Evolutionary conservation across 2,329 filamentous ascomycete genomes (phyloP).

Genomic region (Ophiocordyceps camponoti-floridani): DNA sequence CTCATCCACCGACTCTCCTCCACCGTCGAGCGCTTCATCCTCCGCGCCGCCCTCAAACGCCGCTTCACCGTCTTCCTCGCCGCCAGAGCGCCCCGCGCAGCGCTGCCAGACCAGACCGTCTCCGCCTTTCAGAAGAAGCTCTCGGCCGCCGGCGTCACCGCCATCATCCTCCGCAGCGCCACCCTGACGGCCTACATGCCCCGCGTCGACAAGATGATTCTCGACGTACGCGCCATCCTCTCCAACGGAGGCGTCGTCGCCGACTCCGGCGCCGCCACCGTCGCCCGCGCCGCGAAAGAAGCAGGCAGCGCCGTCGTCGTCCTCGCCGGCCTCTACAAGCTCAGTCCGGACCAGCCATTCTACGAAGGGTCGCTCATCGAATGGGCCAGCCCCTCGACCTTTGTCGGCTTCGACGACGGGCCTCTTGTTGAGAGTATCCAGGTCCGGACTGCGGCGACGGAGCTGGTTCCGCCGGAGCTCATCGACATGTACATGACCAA

Average conservation of each 20-base stretch:
- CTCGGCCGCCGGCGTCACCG: constrained; percentile 56
- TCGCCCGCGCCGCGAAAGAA: constrained; percentile 70
- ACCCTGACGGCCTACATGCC: constrained; percentile 90
- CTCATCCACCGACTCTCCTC: constrained; percentile 74
- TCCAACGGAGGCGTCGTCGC: constrained; percentile 77
- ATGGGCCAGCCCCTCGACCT: constrained; percentile 63
- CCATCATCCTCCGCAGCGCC: constrained; percentile 70
- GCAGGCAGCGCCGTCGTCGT: constrained; percentile 76
- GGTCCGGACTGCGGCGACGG: constrained; percentile 62
- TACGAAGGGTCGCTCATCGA: constrained; percentile 70
- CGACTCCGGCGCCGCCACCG: constrained; percentile 64
- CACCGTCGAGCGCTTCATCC: constrained; percentile 77
- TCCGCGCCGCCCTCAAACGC: constrained; percentile 73
- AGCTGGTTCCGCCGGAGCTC: constrained; percentile 62
- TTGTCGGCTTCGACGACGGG: constrained; percentile 64
- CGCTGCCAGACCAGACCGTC: not conserved
- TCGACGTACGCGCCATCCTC: constrained; percentile 73
- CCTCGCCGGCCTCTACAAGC: constrained; percentile 80
- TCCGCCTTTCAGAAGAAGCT: constrained; percentile 59
- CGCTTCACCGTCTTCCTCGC: constrained; percentile 80
- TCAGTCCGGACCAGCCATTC: constrained; percentile 78
- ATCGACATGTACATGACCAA: constrained; percentile 79
- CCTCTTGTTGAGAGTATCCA: constrained; percentile 61
- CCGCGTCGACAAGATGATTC: constrained; percentile 83
- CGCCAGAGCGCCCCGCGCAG: constrained; percentile 20